phyloP scores from a whole-genome alignment of 2,329 filamentous ascomycete species.

The Diplodia sapinea region DNA sequence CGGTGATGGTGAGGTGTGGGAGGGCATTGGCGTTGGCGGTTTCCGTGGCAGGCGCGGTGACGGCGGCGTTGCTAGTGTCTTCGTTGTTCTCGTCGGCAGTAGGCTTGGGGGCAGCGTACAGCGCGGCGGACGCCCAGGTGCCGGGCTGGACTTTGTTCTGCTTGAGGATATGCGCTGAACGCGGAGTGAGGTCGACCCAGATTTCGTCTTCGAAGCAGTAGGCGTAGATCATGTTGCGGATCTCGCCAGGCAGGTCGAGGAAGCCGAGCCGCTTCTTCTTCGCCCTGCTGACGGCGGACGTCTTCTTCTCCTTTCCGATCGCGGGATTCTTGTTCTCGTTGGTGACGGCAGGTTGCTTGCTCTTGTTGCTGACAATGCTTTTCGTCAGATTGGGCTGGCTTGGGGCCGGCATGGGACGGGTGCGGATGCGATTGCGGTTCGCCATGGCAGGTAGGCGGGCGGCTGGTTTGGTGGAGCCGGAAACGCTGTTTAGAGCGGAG shows the following conservation, averaged over 20 bases:
- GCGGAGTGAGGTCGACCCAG: constrained; percentile 40
- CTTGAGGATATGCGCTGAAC: constrained; percentile 30
- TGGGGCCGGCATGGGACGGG: neutral
- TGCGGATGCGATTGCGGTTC: neutral
- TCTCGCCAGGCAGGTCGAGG: constrained; percentile 54
- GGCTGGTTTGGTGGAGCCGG: neutral
- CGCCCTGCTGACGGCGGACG: neutral
- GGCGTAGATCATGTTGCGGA: constrained; percentile 57
- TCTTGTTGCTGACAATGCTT: too few relatives aligned
- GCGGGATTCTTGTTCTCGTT: too few relatives aligned
- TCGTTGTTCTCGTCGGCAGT: neutral
- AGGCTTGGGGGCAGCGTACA: constrained; percentile 1
- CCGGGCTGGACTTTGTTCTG: constrained; percentile 20
- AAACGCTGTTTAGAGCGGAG: too few relatives aligned
- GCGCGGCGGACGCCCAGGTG: neutral
- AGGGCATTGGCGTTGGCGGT: neutral
- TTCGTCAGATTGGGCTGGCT: too few relatives aligned
- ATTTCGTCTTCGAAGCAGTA: constrained; percentile 42
- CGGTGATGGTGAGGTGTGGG: neutral
- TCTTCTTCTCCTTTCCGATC: neutral
- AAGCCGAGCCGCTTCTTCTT: constrained; percentile 37
- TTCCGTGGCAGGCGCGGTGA: neutral
- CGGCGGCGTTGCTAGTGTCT: neutral
- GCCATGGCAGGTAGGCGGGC: neutral
- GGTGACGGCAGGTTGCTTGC: too few relatives aligned